Percentiles rank a stretch among this genome's conserved stretches.
Evolutionary conservation across 495 filamentous ascomycete species (phyloP).

Genomic region (Hyaloscypha finlandica): DNA sequence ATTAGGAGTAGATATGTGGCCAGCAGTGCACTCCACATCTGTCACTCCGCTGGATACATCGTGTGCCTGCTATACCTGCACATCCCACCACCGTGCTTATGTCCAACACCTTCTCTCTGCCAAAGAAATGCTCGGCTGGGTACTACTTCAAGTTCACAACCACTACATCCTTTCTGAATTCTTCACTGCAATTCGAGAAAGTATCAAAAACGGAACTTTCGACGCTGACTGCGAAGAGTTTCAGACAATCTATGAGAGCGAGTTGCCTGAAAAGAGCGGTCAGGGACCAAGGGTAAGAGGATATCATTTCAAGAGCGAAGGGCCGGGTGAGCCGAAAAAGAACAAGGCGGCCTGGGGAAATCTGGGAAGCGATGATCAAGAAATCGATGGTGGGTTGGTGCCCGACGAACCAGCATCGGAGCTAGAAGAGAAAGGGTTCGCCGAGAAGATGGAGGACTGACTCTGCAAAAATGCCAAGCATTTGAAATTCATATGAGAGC

Average conservation of each 20-base stretch:
- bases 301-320: slow-evolving; percentile 75
- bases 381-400: slow-evolving; percentile 47
- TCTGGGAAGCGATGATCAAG: slow-evolving; percentile 43
- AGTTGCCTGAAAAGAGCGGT: slow-evolving; percentile 72
- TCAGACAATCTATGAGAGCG: slow-evolving; percentile 58
- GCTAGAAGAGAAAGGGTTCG: slow-evolving; percentile 64
- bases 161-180: slow-evolving; percentile 69
- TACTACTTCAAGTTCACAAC: slow-evolving; percentile 90
- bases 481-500: too few relatives aligned
- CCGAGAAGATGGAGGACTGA: slow-evolving; percentile 41
- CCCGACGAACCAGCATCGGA: slow-evolving; percentile 52
- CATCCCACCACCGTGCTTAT: slow-evolving; percentile 80
- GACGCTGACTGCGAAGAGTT: slow-evolving; percentile 62
- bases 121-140: slow-evolving; percentile 97
- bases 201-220: slow-evolving; percentile 62
- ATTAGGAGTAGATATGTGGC: slow-evolving; percentile 79
- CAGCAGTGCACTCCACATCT: slow-evolving; percentile 53
- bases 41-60: slow-evolving; percentile 55
- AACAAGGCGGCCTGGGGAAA: slow-evolving; percentile 67
- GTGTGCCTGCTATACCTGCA: slow-evolving; percentile 86
- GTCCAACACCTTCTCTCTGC: slow-evolving; percentile 82
- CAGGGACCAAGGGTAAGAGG: slow-evolving; percentile 81
- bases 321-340: slow-evolving; percentile 63
- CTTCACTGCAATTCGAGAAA: slow-evolving; percentile 66
- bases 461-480: not conserved